A percentile compares a stretch with the other conserved stretches of the same genome.
Conservation (phyloP, 2,329 filamentous ascomycete species). For the Ceratocystis diversiconidia region DNA sequence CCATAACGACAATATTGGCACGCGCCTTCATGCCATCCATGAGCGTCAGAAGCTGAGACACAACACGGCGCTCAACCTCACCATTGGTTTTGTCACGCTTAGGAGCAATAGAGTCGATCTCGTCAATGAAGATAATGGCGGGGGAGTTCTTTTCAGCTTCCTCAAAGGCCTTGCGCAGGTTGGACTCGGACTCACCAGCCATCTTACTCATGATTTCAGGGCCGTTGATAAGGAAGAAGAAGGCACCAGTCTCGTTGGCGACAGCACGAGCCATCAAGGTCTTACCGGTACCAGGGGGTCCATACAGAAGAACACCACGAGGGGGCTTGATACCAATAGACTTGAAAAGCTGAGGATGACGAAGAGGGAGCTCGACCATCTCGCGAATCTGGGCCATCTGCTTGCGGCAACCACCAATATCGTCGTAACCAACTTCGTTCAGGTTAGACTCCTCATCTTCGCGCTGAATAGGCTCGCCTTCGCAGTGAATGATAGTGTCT, state of each 20-base stretch:
- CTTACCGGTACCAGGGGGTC: slow-evolving; percentile 97
- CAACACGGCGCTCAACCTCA: slow-evolving; percentile 95
- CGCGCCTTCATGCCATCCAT: slow-evolving; percentile 99
- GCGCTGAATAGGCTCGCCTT: slow-evolving; percentile 86
- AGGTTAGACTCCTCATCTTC: slow-evolving; percentile 99
- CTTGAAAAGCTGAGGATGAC: slow-evolving; percentile 98
- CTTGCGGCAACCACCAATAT: slow-evolving; percentile 98
- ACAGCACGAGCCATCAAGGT: slow-evolving; percentile 97
- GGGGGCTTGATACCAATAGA: slow-evolving; percentile 99
- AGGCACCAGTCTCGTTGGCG: slow-evolving; percentile 95
- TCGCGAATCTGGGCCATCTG: slow-evolving; percentile 99
- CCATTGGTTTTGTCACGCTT: slow-evolving; percentile 99
- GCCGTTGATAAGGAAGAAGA: slow-evolving; percentile 99
- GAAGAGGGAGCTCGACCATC: slow-evolving; percentile 89
- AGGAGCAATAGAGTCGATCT: slow-evolving; percentile 96
- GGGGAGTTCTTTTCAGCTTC: slow-evolving; percentile 99
- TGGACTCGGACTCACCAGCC: slow-evolving; percentile 98
- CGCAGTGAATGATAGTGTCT: slow-evolving; percentile 97
- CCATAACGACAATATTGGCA: slow-evolving; percentile 98
- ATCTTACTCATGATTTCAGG: slow-evolving; percentile 99
- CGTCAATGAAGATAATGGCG: slow-evolving; percentile 98
- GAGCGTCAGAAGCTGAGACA: slow-evolving; percentile 89
- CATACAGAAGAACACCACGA: slow-evolving; percentile 90
- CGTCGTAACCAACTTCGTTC: slow-evolving; percentile 97
- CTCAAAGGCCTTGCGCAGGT: slow-evolving; percentile 96